Conservation (phyloP, 2,329 filamentous ascomycete species). For the Colletotrichum sp. region DNA sequence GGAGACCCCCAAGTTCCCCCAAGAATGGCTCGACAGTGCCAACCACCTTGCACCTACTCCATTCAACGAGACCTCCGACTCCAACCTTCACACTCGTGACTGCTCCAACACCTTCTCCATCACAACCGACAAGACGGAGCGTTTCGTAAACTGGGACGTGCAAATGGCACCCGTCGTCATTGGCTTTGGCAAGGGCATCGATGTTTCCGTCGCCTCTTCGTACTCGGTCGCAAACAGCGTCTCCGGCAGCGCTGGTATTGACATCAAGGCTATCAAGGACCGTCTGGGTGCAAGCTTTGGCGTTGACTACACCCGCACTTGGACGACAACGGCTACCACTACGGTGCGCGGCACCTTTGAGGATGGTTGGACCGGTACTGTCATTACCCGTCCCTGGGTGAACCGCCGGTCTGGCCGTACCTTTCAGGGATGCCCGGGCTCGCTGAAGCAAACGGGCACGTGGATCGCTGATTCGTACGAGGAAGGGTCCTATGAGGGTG, state of each 20-base stretch:
- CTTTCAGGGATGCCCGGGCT: constrained; percentile 1
- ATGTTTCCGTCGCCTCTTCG: neutral
- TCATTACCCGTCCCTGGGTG: neutral
- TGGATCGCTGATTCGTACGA: constrained; percentile 6
- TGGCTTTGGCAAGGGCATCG: neutral
- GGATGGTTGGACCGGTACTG: neutral
- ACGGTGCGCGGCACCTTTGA: neutral
- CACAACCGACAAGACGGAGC: neutral
- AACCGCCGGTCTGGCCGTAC: neutral
- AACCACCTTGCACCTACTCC: neutral
- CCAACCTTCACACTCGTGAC: neutral
- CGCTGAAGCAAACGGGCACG: neutral
- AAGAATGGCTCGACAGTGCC: neutral
- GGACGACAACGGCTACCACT: neutral
- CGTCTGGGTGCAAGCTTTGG: neutral
- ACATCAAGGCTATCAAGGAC: neutral
- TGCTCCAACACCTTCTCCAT: neutral
- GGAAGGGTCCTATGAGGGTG: constrained; percentile 1
- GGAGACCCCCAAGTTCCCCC: neutral
- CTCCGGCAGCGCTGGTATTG: neutral
- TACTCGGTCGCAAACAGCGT: neutral
- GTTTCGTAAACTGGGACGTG: constrained; percentile 14
- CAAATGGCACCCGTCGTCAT: constrained; percentile 7
- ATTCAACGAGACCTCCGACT: neutral
- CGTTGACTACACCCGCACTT: neutral